Evolutionary conservation across 768 basidiomycete genomes (phyloP).

Genomic region (Tricholoma saponaceum): DNA sequence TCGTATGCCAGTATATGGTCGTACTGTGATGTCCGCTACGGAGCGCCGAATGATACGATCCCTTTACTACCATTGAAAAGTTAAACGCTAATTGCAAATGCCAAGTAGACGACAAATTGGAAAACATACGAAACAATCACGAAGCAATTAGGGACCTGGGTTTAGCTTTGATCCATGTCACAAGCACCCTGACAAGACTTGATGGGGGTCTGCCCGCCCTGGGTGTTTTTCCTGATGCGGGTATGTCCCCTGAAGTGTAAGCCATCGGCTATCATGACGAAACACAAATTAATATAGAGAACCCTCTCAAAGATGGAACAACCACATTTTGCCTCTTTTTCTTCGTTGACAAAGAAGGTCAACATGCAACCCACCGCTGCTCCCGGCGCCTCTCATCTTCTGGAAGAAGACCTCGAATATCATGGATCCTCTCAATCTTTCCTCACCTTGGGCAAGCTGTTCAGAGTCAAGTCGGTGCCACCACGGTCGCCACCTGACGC

Average conservation of each 20-base stretch:
- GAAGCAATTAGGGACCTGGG: not conserved
- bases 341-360: not conserved
- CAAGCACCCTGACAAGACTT: no score
- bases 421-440: not conserved
- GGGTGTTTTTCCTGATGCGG: not conserved
- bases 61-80: no score
- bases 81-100: no score
- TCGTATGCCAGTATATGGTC: no score
- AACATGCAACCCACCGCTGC: conserved; percentile 2
- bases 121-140: not conserved
- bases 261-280: not conserved
- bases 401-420: not conserved
- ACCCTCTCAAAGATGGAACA: not conserved
- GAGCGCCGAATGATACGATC: no score
- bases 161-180: not conserved
- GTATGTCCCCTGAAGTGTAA: not conserved
- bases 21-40: no score
- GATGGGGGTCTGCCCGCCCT: no score
- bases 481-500: not conserved
- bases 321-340: not conserved
- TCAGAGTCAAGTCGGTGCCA: conserved; percentile 6
- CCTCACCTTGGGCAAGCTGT: conserved; percentile 9
- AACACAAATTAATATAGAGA: not conserved
- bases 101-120: not conserved
- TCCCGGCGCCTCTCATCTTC: not conserved